phyloP scores from a whole-genome alignment of 768 basidiomycete genomes.

The Artomyces pyxidatus region DNA sequence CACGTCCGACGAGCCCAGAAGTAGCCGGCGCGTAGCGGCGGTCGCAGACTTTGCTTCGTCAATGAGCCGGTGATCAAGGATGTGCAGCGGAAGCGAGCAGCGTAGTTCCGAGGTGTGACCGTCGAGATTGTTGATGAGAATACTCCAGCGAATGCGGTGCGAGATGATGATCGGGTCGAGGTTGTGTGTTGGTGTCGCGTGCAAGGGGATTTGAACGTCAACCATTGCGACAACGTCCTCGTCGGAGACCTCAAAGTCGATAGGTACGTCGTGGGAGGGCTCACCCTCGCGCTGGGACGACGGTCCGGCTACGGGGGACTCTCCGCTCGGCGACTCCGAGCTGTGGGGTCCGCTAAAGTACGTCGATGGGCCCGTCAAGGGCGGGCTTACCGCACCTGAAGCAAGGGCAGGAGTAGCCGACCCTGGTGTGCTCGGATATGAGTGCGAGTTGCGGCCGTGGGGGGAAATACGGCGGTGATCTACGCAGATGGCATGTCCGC shows the following conservation, averaged over 20 bases:
- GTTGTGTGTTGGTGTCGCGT: conserved; percentile 59
- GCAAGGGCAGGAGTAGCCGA: not conserved
- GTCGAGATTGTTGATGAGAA: conserved; percentile 76
- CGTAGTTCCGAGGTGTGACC: conserved; percentile 93
- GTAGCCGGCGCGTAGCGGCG: conserved; percentile 64
- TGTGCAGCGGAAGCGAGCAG: conserved; percentile 83
- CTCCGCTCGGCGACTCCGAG: not conserved
- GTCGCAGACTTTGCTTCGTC: conserved; percentile 71
- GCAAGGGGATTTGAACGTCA: conserved; percentile 49
- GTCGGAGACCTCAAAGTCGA: conserved; percentile 22
- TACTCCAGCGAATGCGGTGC: conserved; percentile 77
- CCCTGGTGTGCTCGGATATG: conserved; percentile 8
- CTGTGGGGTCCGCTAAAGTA: not conserved
- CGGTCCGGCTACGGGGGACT: conserved; percentile 1
- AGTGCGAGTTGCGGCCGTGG: conserved; percentile 1
- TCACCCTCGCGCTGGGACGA: not conserved
- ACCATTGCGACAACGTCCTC: conserved; percentile 55
- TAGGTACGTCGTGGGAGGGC: conserved; percentile 1
- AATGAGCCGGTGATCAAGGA: conserved; percentile 67
- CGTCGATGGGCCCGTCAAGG: not conserved
- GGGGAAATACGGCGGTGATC: conserved; percentile 15
- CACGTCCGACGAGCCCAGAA: conserved; percentile 36
- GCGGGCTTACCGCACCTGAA: not conserved
- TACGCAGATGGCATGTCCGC: conserved; percentile 39
- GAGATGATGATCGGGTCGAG: conserved; percentile 68